phyloP scores from a whole-genome alignment of 2,329 filamentous ascomycete genomes.

The Plenodomus lindquistii region DNA sequence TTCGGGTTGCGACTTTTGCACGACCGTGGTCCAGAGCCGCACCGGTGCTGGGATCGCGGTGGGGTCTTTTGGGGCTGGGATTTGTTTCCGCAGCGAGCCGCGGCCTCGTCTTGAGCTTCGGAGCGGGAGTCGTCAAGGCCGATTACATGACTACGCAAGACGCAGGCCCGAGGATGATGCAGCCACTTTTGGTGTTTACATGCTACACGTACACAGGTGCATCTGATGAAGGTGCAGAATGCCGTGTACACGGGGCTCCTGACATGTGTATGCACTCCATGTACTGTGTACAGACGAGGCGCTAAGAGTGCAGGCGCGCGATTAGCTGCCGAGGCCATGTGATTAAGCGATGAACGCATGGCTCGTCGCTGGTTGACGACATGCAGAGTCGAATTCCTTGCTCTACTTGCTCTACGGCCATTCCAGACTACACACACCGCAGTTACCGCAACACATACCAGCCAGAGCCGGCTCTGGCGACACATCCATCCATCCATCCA shows the following conservation, averaged over 20 bases:
- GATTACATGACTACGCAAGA: too few species aligned
- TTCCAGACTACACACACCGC: not conserved
- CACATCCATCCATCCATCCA: too few species aligned
- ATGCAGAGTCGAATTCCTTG: too few species aligned
- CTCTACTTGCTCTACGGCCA: too few species aligned
- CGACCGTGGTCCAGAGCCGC: slow-evolving; percentile 4
- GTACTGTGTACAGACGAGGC: too few species aligned
- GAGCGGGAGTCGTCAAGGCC: too few species aligned
- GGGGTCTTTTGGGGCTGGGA: slow-evolving; percentile 3
- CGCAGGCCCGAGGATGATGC: too few species aligned
- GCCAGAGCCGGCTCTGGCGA: not conserved
- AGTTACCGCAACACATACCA: not conserved
- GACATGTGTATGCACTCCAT: too few species aligned
- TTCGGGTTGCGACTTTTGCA: not conserved
- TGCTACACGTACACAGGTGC: too few species aligned
- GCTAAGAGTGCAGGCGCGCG: slow-evolving; percentile 17
- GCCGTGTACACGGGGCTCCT: too few species aligned
- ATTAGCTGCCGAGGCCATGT: slow-evolving; percentile 15
- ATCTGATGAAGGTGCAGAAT: too few species aligned
- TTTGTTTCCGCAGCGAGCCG: slow-evolving; percentile 23
- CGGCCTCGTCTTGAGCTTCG: slow-evolving; percentile 7
- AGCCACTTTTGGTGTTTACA: too few species aligned
- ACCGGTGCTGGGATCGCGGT: slow-evolving; percentile 10
- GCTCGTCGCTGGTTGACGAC: slow-evolving; percentile 18
- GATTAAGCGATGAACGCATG: slow-evolving; percentile 16